Evolutionary conservation across 257 asterid genomes (phyloP).

Genomic region (Solanum chiquidenum): DNA sequence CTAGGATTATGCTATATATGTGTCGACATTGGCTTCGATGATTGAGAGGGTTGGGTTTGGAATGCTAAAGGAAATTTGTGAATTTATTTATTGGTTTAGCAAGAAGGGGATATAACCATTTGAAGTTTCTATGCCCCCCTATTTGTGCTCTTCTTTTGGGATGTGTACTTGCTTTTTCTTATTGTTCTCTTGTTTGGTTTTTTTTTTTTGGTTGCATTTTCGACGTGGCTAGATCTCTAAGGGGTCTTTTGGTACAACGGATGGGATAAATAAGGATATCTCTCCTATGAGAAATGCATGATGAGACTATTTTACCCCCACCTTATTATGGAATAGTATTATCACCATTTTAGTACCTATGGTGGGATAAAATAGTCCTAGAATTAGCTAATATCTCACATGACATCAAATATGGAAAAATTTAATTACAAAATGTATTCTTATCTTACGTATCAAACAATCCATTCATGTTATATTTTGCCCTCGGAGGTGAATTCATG

Average conservation of each 20-base stretch:
- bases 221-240: not conserved
- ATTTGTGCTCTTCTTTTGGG: not conserved
- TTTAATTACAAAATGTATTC: not conserved
- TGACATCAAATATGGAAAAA: not conserved
- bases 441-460: not conserved
- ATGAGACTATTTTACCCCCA: not conserved
- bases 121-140: not conserved
- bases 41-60: not conserved
- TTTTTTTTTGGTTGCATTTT: not conserved
- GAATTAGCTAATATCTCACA: not conserved
- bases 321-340: not conserved
- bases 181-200: not conserved
- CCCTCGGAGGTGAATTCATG: not conserved
- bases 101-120: not conserved
- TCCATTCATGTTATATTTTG: not conserved
- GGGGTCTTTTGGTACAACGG: not conserved
- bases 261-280: not conserved
- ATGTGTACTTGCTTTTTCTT: not conserved
- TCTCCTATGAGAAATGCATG: not conserved
- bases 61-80: not conserved
- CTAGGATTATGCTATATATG: not conserved
- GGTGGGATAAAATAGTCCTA: not conserved
- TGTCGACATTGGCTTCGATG: not conserved
- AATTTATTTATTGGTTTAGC: not conserved
- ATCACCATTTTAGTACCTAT: not conserved